Evolutionary conservation across 352 stramenopile genomes (phyloP), one percentile per base, ranked within the genome.

Genomic region (Phytophthora pseudosyringae): DNA sequence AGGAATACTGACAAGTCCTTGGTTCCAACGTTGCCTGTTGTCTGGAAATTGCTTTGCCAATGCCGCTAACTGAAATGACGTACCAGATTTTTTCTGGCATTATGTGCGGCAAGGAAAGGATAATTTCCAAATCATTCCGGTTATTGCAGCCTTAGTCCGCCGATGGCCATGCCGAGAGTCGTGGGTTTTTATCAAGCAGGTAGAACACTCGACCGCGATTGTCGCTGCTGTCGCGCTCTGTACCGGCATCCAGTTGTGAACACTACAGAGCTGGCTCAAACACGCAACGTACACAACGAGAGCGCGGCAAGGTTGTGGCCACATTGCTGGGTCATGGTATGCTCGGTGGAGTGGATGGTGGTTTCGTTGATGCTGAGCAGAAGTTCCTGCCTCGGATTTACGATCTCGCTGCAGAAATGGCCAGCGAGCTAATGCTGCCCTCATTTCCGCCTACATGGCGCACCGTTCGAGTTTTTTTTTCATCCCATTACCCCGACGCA

Each of bases 281-380:
- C 15, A 31, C 40, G 16, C 40, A 46, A 28, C 18, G 29, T 7
- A 46, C 40, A 46, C 40, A 46, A 46, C n/a, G 18, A 46, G 18
- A 5, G 40, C 11, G 40, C 16, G 40, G n/a, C n/a, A 46, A 28
- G 16, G 18, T 46, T 46, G 39, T 45, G 39, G 39, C 13, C 36
- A 41, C 12, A 41, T 41, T 44, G 39, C 36, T 21, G 21, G 21
- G 21, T 21, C 21, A 21, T 41, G 36, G 36, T 11, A 2, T 21
- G 15, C 21, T 45, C 16, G 39, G 39, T 45, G 39, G 26, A 18
- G 39, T 26, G 39, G 28, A 26, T 45, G 39, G 26, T 45, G 39
- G 39, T 26, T 44, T 45, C 39, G n/a, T 45, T 45, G 39, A 45
- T 28, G 39, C 31, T 29, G n/a, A 45, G 16, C 39, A 45, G 39